Evolutionary conservation across 345 rosid genomes (phyloP).

Genomic region (Angophora floribunda): DNA sequence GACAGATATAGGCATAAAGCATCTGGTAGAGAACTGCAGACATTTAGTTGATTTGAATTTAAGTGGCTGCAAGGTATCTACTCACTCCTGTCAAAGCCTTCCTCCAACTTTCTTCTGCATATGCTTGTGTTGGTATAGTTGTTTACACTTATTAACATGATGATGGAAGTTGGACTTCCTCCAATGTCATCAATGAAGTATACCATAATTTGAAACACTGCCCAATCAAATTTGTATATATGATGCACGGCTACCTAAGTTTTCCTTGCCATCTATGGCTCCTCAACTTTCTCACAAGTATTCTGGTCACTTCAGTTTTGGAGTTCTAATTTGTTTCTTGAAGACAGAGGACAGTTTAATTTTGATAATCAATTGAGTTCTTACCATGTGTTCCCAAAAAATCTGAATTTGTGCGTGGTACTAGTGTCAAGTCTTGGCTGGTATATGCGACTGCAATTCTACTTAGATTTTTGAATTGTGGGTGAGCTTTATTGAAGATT

Average conservation of each 20-base stretch:
- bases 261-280: background rate
- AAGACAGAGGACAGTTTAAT: background rate
- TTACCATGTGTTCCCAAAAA: background rate
- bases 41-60: constrained; percentile 60
- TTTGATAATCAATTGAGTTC: background rate
- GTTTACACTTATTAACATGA: background rate
- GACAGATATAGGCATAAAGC: constrained; percentile 46
- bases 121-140: background rate
- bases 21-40: constrained; percentile 64
- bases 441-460: background rate
- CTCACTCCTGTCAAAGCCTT: background rate
- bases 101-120: background rate
- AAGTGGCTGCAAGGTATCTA: constrained; percentile 89
- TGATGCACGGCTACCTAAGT: background rate
- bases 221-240: background rate
- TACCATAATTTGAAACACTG: background rate
- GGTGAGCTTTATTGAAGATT: background rate
- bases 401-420: background rate
- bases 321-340: background rate
- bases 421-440: background rate
- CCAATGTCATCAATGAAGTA: background rate
- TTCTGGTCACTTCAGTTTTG: background rate
- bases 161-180: background rate
- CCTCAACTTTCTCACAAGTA: background rate
- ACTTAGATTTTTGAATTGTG: background rate